These are phyloP conservation scores for Arabidopsis lyrata DNA, from an alignment of 441 rosid genomes.

Conservation along the genomic window DNA sequence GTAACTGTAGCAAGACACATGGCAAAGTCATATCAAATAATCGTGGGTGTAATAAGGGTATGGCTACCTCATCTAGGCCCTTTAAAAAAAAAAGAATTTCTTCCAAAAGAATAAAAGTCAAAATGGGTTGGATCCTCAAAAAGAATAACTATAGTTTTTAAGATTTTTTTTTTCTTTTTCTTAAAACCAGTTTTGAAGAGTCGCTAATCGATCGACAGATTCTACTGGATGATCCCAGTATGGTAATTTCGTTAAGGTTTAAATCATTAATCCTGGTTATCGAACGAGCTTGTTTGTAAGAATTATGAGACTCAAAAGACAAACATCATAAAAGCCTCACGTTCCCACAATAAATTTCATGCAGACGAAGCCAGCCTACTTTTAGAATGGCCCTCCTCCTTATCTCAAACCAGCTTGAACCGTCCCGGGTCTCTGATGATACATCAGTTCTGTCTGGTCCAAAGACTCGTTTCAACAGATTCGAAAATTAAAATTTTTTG, in stretches of 20 bases:
- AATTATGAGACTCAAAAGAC: slow-evolving; percentile 9
- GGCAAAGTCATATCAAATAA: slow-evolving; percentile 46
- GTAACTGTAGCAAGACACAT: slow-evolving; percentile 38
- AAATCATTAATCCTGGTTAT: slow-evolving; percentile 1
- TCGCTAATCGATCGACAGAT: not conserved
- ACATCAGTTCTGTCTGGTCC: slow-evolving; percentile 33
- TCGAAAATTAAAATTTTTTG: not conserved
- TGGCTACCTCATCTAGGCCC: slow-evolving; percentile 33
- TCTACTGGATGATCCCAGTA: not conserved
- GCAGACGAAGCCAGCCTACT: slow-evolving; percentile 40
- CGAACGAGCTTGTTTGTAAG: not conserved
- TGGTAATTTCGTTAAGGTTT: not conserved
- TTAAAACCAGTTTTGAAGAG: not conserved
- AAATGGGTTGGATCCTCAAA: not conserved
- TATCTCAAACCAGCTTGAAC: slow-evolving; percentile 38
- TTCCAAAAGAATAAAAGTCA: slow-evolving; percentile 3
- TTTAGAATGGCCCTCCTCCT: slow-evolving; percentile 38
- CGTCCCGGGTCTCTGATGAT: slow-evolving; percentile 29
- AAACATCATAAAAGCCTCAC: slow-evolving; percentile 29
- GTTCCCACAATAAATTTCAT: slow-evolving; percentile 37
- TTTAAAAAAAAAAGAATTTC: no score
- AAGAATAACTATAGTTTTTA: not conserved
- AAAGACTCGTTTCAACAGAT: not conserved
- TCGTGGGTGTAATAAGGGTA: slow-evolving; percentile 34
- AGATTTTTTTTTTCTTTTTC: no score